These are phyloP conservation scores for Sporormia fimetaria DNA, from an alignment of 495 filamentous ascomycete species.

Conservation along the genomic window DNA sequence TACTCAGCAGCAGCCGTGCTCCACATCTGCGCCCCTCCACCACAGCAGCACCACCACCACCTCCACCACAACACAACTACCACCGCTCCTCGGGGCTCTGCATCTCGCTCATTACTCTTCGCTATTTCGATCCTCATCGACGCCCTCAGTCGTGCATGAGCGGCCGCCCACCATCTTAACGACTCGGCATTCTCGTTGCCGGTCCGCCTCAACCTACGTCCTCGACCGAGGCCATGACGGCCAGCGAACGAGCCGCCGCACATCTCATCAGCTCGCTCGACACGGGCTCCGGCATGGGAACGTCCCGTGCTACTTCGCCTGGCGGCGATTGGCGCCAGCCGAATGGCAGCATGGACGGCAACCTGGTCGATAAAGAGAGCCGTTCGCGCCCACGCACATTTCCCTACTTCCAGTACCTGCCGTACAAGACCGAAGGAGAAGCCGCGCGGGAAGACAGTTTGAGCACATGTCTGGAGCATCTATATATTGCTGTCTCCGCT, in stretches of 20 bases:
- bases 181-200: constrained; percentile 1
- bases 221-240: constrained; percentile 29
- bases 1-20: too few relatives aligned
- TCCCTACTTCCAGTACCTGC: constrained; percentile 79
- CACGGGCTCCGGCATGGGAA: constrained; percentile 32
- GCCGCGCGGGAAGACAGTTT: constrained; percentile 59
- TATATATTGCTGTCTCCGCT: constrained; percentile 81
- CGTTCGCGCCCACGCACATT: constrained; percentile 83
- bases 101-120: too few relatives aligned
- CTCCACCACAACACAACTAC: too few relatives aligned
- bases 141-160: constrained; percentile 2
- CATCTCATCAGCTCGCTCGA: constrained; percentile 27
- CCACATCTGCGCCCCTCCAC: too few relatives aligned
- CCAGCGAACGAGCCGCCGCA: constrained; percentile 27
- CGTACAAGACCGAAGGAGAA: constrained; percentile 74
- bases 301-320: constrained; percentile 55
- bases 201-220: background rate
- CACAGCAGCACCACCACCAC: too few relatives aligned
- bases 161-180: constrained; percentile 6
- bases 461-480: constrained; percentile 75
- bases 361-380: constrained; percentile 38
- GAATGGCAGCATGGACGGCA: constrained; percentile 40
- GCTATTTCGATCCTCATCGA: background rate
- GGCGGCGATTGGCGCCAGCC: constrained; percentile 47
- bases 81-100: too few relatives aligned